Conservation (phyloP, 2,329 filamentous ascomycete species). For the Fusarium cyanostomum region DNA sequence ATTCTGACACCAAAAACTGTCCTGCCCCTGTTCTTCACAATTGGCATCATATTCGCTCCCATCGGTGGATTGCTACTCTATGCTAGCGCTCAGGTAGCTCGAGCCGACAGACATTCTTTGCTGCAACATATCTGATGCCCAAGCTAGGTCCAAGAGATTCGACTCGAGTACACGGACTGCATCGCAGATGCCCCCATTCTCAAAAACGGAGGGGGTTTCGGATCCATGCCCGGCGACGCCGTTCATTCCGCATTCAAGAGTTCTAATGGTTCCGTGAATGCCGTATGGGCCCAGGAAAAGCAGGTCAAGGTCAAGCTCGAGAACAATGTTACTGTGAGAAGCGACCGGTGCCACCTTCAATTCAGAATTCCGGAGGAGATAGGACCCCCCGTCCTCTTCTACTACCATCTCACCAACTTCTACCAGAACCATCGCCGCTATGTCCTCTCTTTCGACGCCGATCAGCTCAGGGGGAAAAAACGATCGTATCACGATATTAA, state of each 20-base stretch:
- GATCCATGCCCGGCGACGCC: conserved; percentile 63
- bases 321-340: conserved; percentile 47
- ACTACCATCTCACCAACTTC: conserved; percentile 97
- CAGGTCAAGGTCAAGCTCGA: conserved; percentile 49
- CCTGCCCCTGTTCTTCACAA: conserved; percentile 87
- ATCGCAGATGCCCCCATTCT: conserved; percentile 60
- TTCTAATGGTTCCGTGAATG: conserved; percentile 51
- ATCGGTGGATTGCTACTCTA: conserved; percentile 89
- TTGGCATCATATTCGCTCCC: conserved; percentile 92
- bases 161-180: conserved; percentile 91
- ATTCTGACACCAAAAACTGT: conserved; percentile 96
- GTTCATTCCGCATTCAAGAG: conserved; percentile 78
- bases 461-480: conserved; percentile 79
- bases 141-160: conserved; percentile 83
- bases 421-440: conserved; percentile 99
- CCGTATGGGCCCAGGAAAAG: conserved; percentile 55
- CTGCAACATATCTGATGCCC: conserved; percentile 13
- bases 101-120: neutral
- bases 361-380: conserved; percentile 85
- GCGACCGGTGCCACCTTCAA: conserved; percentile 73
- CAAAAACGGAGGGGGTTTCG: conserved; percentile 48
- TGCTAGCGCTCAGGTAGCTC: conserved; percentile 77
- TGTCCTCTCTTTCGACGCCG: conserved; percentile 84
- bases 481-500: conserved; percentile 69
- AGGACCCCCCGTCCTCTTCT: conserved; percentile 84